phyloP scores from a whole-genome alignment of 805 yeast genomes.

The Debaryomyces castellii region DNA sequence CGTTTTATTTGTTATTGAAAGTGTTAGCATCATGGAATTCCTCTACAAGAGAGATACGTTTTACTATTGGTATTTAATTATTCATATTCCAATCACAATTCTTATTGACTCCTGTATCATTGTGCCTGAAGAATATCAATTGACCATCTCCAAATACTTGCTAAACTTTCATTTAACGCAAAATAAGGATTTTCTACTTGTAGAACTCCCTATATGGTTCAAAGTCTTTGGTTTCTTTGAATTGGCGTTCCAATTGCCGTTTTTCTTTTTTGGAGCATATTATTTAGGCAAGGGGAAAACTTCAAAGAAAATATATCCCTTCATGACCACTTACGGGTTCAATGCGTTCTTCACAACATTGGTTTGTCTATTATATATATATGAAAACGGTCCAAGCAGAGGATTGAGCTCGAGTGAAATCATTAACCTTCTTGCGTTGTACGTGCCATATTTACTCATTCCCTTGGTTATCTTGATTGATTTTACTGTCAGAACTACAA shows the following conservation, averaged over 20 bases:
- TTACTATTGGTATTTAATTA: slow-evolving; percentile 50
- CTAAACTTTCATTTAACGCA: slow-evolving; percentile 56
- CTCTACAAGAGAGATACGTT: slow-evolving; percentile 32
- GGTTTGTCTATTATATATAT: slow-evolving; percentile 62
- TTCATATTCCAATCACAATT: slow-evolving; percentile 76
- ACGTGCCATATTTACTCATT: slow-evolving; percentile 69
- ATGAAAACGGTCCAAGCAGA: slow-evolving; percentile 27
- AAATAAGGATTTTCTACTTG: slow-evolving; percentile 73
- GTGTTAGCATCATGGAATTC: background rate
- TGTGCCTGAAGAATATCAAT: slow-evolving; percentile 52
- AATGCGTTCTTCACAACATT: slow-evolving; percentile 82
- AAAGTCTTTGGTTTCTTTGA: slow-evolving; percentile 70
- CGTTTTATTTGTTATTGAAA: too few species aligned
- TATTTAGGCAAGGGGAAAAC: slow-evolving; percentile 12
- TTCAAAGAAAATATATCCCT: slow-evolving; percentile 20
- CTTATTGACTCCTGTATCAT: slow-evolving; percentile 74
- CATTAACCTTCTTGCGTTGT: slow-evolving; percentile 48
- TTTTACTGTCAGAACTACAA: slow-evolving; percentile 19
- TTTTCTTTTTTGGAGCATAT: slow-evolving; percentile 53
- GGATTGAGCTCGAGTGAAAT: slow-evolving; percentile 41
- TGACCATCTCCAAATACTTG: slow-evolving; percentile 48
- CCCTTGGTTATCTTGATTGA: slow-evolving; percentile 60
- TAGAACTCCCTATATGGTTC: slow-evolving; percentile 69
- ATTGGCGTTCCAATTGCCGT: slow-evolving; percentile 73
- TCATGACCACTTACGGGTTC: slow-evolving; percentile 67